Base-by-base conservation (phyloP, 306 rosid species). In the Pachyrhizus erosus region DNA sequence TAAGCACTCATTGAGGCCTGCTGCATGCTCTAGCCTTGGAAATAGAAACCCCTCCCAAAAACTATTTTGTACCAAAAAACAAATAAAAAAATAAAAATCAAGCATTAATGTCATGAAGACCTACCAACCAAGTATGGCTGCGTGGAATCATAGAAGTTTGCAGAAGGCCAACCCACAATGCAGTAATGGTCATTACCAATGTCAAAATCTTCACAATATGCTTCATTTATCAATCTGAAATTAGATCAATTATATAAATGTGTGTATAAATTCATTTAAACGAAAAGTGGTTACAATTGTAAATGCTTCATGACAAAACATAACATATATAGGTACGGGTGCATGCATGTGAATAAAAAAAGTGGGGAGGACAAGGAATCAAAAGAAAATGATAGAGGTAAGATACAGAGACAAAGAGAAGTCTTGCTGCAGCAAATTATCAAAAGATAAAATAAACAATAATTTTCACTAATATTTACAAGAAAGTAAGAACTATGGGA, bases 101-200 rank as follows among this genome's bases (percentile, higher is more conserved):
- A 76, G 65, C 46, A 18, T 23, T 12, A 27, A 84, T 80, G 45
- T 9, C 66, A 67, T 23, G 60, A 81, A 69, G 70, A 89, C 98
- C 76, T 86, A 94, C 96, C 98, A 92, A 60, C 98, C 96, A 94
- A 37, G 97, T 86, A 80, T 89, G 88, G 67, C 88, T 81, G 42
- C 40, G 81, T 26, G 97, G 94, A 76, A 92, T 24, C 39, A 84
- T 13, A 43, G 91, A 88, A 37, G 88, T 51, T 69, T 90, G 91
- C 45, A 92, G 62, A 67, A 94, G 97, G 83, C 97, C 94, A 79
- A 91, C 40, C 97, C 97, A 92, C 65, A 91, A 58, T 17, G 96
- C 91, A 64, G 94, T 81, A 55, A 92, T 74, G 83, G 91, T 88
- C 75, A 88, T 79, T 82, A 94, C 33, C 82, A 92, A 64, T 21